A percentile compares a stretch with the other conserved stretches of the same genome.
phyloP scores from a whole-genome alignment of 306 rosid genomes.

The Erythrophleum fordii region DNA sequence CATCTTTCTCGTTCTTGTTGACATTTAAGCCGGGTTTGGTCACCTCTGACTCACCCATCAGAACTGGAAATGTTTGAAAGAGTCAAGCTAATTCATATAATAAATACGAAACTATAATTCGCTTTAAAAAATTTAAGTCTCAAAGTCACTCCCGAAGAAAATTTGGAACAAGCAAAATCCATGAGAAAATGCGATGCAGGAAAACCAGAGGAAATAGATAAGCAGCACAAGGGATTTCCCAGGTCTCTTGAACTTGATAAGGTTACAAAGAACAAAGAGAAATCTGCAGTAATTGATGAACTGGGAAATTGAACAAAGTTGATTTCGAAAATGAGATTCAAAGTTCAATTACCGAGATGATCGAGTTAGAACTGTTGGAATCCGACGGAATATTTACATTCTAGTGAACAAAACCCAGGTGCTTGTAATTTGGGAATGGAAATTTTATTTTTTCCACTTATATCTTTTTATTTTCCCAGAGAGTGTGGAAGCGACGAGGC shows the following conservation, averaged over 20 bases:
- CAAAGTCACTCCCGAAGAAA: neutral
- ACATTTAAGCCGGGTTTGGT: conserved; percentile 44
- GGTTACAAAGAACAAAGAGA: neutral
- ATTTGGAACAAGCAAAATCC: conserved; percentile 24
- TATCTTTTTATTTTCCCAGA: too few relatives aligned
- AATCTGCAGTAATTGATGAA: neutral
- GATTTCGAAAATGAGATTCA: neutral
- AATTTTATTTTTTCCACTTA: neutral
- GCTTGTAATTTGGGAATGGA: neutral
- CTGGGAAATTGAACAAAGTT: neutral
- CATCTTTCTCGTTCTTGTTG: conserved; percentile 49
- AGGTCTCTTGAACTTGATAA: neutral
- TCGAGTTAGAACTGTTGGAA: neutral
- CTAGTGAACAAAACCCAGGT: conserved; percentile 14
- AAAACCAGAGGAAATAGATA: neutral
- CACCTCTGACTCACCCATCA: conserved; percentile 64
- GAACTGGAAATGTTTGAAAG: conserved; percentile 42
- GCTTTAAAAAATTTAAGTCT: neutral
- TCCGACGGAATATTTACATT: neutral
- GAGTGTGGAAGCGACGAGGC: neutral
- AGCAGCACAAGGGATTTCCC: conserved; percentile 24
- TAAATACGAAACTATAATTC: conserved; percentile 20
- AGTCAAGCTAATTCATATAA: conserved; percentile 7
- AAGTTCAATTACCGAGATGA: neutral
- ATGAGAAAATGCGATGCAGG: conserved; percentile 21